These are phyloP conservation scores for Crotalaria pallida DNA, from an alignment of 306 rosid genomes.

Conservation along the genomic window DNA sequence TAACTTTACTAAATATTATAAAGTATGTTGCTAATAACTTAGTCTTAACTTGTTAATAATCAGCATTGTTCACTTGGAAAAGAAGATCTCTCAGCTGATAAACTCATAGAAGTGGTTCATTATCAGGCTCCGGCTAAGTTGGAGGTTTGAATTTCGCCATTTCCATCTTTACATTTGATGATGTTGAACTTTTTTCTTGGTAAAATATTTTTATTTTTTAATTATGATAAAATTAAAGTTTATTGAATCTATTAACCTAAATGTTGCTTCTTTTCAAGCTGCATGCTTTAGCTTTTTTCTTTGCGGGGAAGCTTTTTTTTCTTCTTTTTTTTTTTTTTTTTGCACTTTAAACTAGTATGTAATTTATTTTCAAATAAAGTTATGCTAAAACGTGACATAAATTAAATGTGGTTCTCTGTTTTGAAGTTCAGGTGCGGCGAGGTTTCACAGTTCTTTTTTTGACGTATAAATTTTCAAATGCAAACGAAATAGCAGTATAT, in stretches of 20 bases:
- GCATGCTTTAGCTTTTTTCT: slow-evolving; percentile 31
- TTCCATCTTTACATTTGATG: slow-evolving; percentile 12
- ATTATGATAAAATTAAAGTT: neutral
- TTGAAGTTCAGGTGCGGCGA: slow-evolving; percentile 34
- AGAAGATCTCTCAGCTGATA: neutral
- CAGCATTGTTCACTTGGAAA: neutral
- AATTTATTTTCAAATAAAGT: neutral
- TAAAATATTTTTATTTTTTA: neutral
- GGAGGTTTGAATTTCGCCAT: neutral
- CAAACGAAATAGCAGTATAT: slow-evolving; percentile 16
- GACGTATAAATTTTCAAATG: slow-evolving; percentile 16
- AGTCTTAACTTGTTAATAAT: neutral
- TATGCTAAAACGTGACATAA: neutral
- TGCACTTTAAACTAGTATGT: neutral
- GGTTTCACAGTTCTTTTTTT: slow-evolving; percentile 32
- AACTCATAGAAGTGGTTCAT: neutral
- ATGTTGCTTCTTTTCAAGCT: slow-evolving; percentile 35
- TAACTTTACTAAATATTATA: no score
- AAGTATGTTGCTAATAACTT: neutral
- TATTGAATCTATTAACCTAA: slow-evolving; percentile 4
- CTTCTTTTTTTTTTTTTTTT: no score
- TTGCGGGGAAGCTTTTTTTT: neutral
- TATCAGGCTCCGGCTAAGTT: neutral
- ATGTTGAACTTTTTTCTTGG: neutral
- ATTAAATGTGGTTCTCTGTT: slow-evolving; percentile 21